Conservation (phyloP, 139 green algal genomes). For the Chlorella sorokiniana region DNA sequence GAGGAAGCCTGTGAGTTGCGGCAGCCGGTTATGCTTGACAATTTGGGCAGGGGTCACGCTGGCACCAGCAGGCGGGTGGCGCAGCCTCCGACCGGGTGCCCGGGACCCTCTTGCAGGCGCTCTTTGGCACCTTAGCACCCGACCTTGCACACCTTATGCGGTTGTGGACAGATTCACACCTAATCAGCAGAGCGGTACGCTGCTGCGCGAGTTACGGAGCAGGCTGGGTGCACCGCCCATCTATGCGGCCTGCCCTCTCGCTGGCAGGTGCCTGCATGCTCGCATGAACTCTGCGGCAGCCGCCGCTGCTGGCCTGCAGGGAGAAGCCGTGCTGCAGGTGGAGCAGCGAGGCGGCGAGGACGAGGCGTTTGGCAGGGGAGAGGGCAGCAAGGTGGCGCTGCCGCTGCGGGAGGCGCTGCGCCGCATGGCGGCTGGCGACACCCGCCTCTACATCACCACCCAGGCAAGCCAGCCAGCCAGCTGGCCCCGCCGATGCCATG, state of each 20-base stretch:
- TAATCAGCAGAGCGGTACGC: conserved; percentile 14
- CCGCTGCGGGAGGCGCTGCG: conserved; percentile 61
- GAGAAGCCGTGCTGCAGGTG: conserved; percentile 52
- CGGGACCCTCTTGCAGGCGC: neutral
- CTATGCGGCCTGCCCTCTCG: no score
- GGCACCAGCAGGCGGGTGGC: no score
- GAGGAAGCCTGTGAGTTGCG: conserved; percentile 10
- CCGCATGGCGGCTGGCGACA: conserved; percentile 50
- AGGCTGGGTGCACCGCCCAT: neutral
- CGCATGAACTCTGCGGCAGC: no score
- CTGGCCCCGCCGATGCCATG: no score
- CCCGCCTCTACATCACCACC: conserved; percentile 74
- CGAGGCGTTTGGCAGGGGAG: conserved; percentile 65
- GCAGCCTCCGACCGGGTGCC: neutral
- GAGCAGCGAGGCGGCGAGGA: conserved; percentile 49
- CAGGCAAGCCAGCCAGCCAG: conserved; percentile 42
- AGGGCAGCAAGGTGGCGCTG: conserved; percentile 54
- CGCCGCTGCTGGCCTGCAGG: conserved; percentile 40
- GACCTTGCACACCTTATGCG: conserved; percentile 12
- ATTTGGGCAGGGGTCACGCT: no score
- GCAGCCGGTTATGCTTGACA: neutral
- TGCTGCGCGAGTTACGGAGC: no score
- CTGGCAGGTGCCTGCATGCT: no score
- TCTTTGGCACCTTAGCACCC: conserved; percentile 12
- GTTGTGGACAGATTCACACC: conserved; percentile 36